These are phyloP conservation scores for Naganishia albida DNA, from an alignment of 1,284 basidiomycete species.

Conservation along the genomic window DNA sequence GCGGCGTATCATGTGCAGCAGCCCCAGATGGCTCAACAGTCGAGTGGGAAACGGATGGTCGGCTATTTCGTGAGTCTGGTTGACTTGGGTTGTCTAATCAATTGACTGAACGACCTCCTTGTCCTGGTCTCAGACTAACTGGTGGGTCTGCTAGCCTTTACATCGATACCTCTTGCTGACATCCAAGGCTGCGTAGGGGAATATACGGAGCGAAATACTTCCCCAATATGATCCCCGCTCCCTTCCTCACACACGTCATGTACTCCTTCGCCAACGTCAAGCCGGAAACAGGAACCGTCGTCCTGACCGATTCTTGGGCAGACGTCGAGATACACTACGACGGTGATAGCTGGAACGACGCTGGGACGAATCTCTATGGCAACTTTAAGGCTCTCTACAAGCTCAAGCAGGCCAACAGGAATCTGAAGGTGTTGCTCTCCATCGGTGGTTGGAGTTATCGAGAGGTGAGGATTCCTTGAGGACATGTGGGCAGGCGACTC, in stretches of 20 bases:
- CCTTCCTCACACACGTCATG: constrained; percentile 73
- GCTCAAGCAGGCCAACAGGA: constrained; percentile 73
- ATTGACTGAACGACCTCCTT: background rate
- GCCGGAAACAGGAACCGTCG: constrained; percentile 65
- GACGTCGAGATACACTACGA: constrained; percentile 70
- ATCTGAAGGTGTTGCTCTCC: constrained; percentile 74
- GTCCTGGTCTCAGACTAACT: constrained; percentile 14
- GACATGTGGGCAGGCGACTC: constrained; percentile 45
- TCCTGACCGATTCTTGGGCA: constrained; percentile 75
- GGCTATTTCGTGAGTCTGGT: constrained; percentile 18
- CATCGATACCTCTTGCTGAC: background rate
- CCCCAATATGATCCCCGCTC: constrained; percentile 67
- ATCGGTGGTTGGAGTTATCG: constrained; percentile 83
- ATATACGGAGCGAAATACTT: constrained; percentile 86
- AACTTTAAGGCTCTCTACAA: constrained; percentile 85
- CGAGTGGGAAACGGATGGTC: constrained; percentile 13
- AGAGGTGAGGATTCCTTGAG: background rate
- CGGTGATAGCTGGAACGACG: constrained; percentile 86
- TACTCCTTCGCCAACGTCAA: constrained; percentile 88
- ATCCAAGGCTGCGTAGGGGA: constrained; percentile 63
- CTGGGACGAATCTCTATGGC: constrained; percentile 77
- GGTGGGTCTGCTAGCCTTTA: background rate
- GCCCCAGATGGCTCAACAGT: background rate
- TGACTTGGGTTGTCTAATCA: background rate
- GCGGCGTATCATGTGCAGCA: background rate